Percentiles rank a stretch among this genome's conserved stretches.
These are phyloP conservation scores for Bolboschoenus planiculmis DNA, from an alignment of 176 grass and related monocot species.

Conservation along the genomic window DNA sequence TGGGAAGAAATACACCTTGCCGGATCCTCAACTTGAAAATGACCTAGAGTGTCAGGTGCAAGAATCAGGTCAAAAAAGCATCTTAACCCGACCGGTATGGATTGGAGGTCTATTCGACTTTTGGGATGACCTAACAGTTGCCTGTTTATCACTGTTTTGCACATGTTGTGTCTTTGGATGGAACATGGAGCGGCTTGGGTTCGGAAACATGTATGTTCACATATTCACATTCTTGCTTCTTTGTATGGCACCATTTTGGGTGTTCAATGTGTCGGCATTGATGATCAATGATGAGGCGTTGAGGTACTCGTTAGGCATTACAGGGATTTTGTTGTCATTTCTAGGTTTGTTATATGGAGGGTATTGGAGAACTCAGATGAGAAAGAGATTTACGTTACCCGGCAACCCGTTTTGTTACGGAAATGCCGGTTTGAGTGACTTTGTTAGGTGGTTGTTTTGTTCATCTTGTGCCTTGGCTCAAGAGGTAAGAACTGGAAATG, in stretches of 20 bases:
- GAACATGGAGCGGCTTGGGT: constrained; percentile 80
- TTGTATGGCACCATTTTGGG: constrained; percentile 45
- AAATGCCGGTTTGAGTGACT: constrained; percentile 18
- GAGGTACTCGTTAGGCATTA: constrained; percentile 23
- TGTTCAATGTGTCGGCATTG: constrained; percentile 51
- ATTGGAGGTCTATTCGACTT: constrained; percentile 52
- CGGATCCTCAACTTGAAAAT: not conserved
- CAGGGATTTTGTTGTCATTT: constrained; percentile 37
- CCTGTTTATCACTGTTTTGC: constrained; percentile 45
- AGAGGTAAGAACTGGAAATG: constrained; percentile 56
- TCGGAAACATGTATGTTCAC: constrained; percentile 79
- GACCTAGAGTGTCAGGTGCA: not conserved
- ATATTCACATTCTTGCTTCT: constrained; percentile 57
- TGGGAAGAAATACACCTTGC: constrained; percentile 26
- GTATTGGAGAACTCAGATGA: constrained; percentile 44
- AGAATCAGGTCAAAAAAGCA: not conserved
- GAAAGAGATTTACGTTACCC: constrained; percentile 28
- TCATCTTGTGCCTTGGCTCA: constrained; percentile 55
- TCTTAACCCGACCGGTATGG: constrained; percentile 34
- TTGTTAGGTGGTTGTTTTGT: constrained; percentile 38
- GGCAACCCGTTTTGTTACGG: constrained; percentile 18
- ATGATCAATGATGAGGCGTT: constrained; percentile 30
- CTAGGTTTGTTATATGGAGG: constrained; percentile 42
- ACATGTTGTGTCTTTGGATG: constrained; percentile 72
- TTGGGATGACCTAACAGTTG: constrained; percentile 43